Percentiles rank a stretch among this genome's conserved stretches.
Conservation (phyloP, 768 basidiomycete genomes). For the Nevesoporus exiguus region DNA sequence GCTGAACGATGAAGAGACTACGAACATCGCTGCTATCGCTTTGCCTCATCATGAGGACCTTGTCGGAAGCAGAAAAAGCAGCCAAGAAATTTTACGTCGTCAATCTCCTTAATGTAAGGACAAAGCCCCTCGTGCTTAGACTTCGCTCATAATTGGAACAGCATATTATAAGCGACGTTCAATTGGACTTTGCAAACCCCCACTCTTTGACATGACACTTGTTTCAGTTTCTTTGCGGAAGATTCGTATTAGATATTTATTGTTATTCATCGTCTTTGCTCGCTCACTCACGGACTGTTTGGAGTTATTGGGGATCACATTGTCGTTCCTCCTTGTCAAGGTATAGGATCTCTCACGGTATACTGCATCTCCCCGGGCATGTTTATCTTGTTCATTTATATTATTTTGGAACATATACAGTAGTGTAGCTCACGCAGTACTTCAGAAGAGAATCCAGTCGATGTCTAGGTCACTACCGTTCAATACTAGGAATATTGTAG, state of each 20-base stretch:
- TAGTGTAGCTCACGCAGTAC: constrained; percentile 30
- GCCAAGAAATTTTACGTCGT: constrained; percentile 36
- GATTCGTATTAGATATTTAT: constrained; percentile 28
- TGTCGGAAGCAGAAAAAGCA: constrained; percentile 38
- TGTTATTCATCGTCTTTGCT: constrained; percentile 29
- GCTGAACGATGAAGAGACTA: constrained; percentile 68
- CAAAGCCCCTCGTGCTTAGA: background rate
- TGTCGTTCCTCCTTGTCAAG: constrained; percentile 21
- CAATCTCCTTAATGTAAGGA: constrained; percentile 27
- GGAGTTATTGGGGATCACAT: constrained; percentile 27
- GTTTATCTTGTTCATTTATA: constrained; percentile 38
- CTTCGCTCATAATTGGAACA: background rate
- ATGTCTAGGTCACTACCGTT: constrained; percentile 1
- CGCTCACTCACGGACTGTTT: constrained; percentile 31
- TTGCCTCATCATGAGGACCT: constrained; percentile 42
- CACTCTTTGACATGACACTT: constrained; percentile 4
- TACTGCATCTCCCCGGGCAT: constrained; percentile 33
- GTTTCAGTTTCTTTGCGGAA: constrained; percentile 19
- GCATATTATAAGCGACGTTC: background rate
- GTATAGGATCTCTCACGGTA: constrained; percentile 33
- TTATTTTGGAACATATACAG: constrained; percentile 34
- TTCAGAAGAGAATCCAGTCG: background rate
- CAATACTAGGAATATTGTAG: background rate
- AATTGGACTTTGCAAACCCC: background rate
- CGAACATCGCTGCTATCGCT: constrained; percentile 48